phyloP scores from a whole-genome alignment of 106 monocot genomes.

The Acanthochlamys bracteata region DNA sequence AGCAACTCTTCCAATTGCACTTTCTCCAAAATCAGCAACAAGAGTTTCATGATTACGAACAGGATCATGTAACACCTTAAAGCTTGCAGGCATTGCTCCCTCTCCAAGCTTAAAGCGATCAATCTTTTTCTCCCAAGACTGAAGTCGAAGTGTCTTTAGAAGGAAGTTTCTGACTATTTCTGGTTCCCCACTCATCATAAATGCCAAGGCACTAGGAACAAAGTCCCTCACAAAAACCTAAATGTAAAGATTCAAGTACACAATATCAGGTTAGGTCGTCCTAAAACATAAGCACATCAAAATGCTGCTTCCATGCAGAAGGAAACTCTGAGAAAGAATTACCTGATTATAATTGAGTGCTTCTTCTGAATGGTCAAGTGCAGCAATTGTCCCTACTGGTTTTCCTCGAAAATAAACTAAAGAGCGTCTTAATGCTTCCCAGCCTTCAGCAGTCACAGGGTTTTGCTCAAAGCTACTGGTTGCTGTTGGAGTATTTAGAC shows the following conservation, averaged over 20 bases:
- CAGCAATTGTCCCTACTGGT: conserved; percentile 56
- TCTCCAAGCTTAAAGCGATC: conserved; percentile 40
- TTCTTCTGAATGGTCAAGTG: conserved; percentile 34
- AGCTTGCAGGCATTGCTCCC: conserved; percentile 53
- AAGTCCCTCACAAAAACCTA: conserved; percentile 58
- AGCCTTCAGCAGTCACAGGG: conserved; percentile 20
- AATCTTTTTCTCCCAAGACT: conserved; percentile 38
- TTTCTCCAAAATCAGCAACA: conserved; percentile 47
- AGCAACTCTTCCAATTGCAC: conserved; percentile 52
- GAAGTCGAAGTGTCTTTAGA: conserved; percentile 33
- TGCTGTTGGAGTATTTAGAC: conserved; percentile 4
- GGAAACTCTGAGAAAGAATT: no score
- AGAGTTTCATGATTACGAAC: conserved; percentile 19
- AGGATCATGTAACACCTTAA: conserved; percentile 35
- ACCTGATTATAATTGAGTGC: conserved; percentile 60
- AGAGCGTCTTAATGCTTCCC: conserved; percentile 29
- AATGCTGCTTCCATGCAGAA: no score
- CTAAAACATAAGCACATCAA: no score
- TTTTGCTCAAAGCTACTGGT: conserved; percentile 7
- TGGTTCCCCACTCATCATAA: conserved; percentile 43
- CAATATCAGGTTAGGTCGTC: no score
- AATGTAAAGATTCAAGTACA: no score
- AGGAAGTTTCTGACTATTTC: conserved; percentile 53
- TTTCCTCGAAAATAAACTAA: conserved; percentile 28
- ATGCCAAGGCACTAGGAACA: conserved; percentile 44